Conservation (phyloP, 2,329 filamentous ascomycete species). For the Lasiodiplodia citricola region DNA sequence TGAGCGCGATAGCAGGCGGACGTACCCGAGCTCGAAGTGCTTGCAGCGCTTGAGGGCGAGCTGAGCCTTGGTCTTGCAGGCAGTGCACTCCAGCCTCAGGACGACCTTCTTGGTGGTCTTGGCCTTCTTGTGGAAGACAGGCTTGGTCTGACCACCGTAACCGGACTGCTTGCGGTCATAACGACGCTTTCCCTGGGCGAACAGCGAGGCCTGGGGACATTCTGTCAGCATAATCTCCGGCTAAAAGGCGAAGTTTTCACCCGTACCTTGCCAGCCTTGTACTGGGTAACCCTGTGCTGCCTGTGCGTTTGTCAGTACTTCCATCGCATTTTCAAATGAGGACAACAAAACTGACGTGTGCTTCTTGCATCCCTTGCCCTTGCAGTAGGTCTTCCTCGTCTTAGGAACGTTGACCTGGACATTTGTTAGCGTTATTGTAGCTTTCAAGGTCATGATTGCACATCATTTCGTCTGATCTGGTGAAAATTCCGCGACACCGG, state of each 20-base stretch:
- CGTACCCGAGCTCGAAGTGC: slow-evolving; percentile 99
- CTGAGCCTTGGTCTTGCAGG: slow-evolving; percentile 98
- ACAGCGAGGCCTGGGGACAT: slow-evolving; percentile 74
- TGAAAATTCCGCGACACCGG: background rate
- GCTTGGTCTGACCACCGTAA: slow-evolving; percentile 99
- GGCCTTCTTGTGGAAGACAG: slow-evolving; percentile 99
- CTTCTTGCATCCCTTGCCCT: slow-evolving; percentile 86
- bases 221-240: slow-evolving; percentile 28
- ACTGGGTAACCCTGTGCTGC: slow-evolving; percentile 93
- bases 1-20: slow-evolving; percentile 34
- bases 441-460: background rate
- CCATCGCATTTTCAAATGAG: background rate
- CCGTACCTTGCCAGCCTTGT: slow-evolving; percentile 90
- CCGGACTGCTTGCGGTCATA: slow-evolving; percentile 93
- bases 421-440: slow-evolving; percentile 9
- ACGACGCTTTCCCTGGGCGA: slow-evolving; percentile 99
- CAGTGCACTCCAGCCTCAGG: slow-evolving; percentile 94
- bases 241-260: background rate
- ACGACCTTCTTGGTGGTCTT: slow-evolving; percentile 99
- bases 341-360: slow-evolving; percentile 34
- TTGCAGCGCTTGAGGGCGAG: slow-evolving; percentile 99
- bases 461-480: background rate
- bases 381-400: slow-evolving; percentile 97
- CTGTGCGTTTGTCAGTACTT: slow-evolving; percentile 80
- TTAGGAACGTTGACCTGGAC: slow-evolving; percentile 94